phyloP scores from a whole-genome alignment of 2,329 filamentous ascomycete genomes.

The Talaromyces sp. region DNA sequence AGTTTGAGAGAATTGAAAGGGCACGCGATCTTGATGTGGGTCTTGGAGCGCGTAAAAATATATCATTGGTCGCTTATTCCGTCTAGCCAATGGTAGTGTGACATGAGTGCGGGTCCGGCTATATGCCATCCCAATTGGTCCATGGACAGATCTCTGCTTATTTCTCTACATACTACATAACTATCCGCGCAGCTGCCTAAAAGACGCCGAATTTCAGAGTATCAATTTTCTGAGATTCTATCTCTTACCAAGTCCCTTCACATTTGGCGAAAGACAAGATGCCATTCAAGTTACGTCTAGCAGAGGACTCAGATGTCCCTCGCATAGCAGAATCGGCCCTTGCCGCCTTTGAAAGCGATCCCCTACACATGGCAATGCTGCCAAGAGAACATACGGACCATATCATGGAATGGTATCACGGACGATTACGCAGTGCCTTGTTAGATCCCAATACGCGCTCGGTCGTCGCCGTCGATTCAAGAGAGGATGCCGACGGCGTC shows the following conservation, averaged over 20 bases:
- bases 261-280: background rate
- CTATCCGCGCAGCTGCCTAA: background rate
- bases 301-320: background rate
- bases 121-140: background rate
- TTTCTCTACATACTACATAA: no score
- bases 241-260: no score
- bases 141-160: background rate
- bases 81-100: no score
- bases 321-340: background rate
- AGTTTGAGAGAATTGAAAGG: background rate
- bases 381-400: background rate
- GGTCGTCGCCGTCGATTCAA: background rate
- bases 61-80: background rate
- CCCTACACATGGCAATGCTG: background rate
- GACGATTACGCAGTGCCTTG: background rate
- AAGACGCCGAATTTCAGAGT: background rate
- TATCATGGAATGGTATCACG: background rate
- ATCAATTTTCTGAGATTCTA: no score
- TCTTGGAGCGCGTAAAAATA: conserved; percentile 6
- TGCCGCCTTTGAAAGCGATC: background rate
- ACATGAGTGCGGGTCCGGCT: no score
- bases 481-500: background rate
- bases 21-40: background rate
- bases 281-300: background rate
- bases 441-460: background rate